Base-by-base conservation (phyloP, 1,139 yeast species). In the Pichia sp. region DNA sequence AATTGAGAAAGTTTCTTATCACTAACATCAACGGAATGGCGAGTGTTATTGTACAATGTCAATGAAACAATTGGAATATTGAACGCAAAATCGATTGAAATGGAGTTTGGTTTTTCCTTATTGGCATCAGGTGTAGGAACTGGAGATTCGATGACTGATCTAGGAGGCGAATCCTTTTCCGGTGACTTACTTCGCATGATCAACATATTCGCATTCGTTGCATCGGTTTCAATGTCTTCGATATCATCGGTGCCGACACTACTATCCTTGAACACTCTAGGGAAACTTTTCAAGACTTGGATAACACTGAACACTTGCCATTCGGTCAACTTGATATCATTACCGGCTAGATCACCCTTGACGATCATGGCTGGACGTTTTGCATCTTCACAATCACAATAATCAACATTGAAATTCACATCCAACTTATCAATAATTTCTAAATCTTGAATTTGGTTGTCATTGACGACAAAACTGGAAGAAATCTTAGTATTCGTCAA, bases 371-470 rank as follows among this genome's bases (percentile, higher is more conserved):
- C 70, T 0, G 96, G 86, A 1, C 73, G 59, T 1, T 66, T 68
- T 10, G 65, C 62, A 1, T 56, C 55, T 27, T 55, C 61, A 5
- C 71, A 70, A n/a, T 55, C 66, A 36, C 72, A 70, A 55, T 81
- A 81, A 30, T 82, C 79, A 34, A 88, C 71, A 41, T 80, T 71
- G 56, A 91, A 82, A 1, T 71, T 64, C 40, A 91, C 63, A 59
- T 88, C 93, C 52, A 89, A 72, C 45, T 81, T 77, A 31, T 85
- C 83, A 40, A 90, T 81, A 47, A 91, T 80, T 52, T 84, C 81
- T 38, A 85, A 68, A 2, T 67, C 58, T 59, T 89, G 96, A 6
- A 63, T 58, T 1, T 67, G 58, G 3, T 65, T 70, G 15, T 70
- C 66, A 4, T 68, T 72, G 50, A 82, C 72, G 51, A 77, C 68